A percentile compares a stretch with the other conserved stretches of the same genome.
Conservation (phyloP, 441 rosid genomes). For the Gossypium armourianum region DNA sequence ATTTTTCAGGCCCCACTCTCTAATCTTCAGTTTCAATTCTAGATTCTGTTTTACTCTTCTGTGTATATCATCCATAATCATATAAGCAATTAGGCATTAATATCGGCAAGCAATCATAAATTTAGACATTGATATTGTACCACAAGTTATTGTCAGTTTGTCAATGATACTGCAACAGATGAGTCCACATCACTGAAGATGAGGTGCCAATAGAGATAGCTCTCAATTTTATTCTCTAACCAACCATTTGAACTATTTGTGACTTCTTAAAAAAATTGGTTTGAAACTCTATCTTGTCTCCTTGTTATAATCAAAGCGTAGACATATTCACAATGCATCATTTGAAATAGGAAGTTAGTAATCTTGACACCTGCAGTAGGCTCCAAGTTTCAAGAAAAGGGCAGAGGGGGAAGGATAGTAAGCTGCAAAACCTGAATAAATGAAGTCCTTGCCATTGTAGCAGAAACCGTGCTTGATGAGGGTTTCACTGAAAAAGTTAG, state of each 20-base stretch:
- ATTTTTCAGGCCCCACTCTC: not conserved
- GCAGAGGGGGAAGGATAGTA: not conserved
- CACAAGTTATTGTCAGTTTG: not conserved
- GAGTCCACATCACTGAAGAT: not conserved
- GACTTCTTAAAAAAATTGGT: not conserved
- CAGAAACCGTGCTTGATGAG: constrained; percentile 68
- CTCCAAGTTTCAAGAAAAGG: not conserved
- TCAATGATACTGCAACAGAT: not conserved
- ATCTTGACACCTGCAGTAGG: constrained; percentile 2
- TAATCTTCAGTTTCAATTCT: not conserved
- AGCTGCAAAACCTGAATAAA: constrained; percentile 63
- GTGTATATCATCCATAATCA: not conserved
- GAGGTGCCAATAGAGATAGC: not conserved
- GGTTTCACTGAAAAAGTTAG: constrained; percentile 45
- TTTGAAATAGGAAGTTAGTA: not conserved
- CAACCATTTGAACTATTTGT: not conserved
- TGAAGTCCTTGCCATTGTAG: constrained; percentile 83
- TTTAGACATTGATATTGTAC: not conserved
- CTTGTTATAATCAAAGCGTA: not conserved
- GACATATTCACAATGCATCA: not conserved
- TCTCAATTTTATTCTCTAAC: not conserved
- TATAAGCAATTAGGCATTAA: not conserved
- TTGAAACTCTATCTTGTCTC: not conserved
- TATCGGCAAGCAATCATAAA: not conserved
- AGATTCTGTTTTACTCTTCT: not conserved